phyloP scores from a whole-genome alignment of 78 protist genomes.

The Dictyostelium intermedium region DNA sequence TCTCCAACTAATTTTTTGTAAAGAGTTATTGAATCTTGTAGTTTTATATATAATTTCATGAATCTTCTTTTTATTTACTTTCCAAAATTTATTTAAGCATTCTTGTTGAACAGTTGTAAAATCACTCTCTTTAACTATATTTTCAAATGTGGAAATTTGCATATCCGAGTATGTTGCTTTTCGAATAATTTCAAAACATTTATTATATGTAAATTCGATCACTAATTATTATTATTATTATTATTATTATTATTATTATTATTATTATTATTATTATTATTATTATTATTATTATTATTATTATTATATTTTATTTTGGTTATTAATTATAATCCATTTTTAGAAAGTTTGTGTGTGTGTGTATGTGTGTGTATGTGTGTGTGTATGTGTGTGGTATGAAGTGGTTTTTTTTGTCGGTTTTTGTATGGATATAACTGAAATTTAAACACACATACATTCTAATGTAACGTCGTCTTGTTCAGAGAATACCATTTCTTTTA shows the following conservation, averaged over 20 bases:
- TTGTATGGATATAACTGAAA: too few relatives aligned
- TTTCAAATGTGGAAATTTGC: constrained; percentile 48
- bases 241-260: not conserved
- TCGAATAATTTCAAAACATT: constrained; percentile 25
- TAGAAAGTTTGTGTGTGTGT: not conserved
- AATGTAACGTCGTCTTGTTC: constrained; percentile 22
- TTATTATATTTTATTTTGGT: not conserved
- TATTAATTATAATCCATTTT: not conserved
- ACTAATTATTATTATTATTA: not conserved
- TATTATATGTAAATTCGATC: constrained; percentile 25
- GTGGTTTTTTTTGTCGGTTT: not conserved
- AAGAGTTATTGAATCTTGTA: constrained; percentile 52
- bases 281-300: not conserved
- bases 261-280: not conserved
- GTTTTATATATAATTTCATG: constrained; percentile 53
- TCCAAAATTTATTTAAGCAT: constrained; percentile 71
- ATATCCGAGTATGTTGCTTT: constrained; percentile 30
- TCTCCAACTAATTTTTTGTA: constrained; percentile 69
- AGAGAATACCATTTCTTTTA: constrained; percentile 48
- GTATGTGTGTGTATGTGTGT: not conserved
- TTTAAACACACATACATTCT: too few relatives aligned
- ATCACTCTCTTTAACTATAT: constrained; percentile 21
- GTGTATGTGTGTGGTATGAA: not conserved
- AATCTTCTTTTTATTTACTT: constrained; percentile 63
- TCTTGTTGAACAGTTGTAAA: constrained; percentile 46